A percentile compares a stretch with the other conserved stretches of the same genome.
These are phyloP conservation scores for Teratosphaeria pseudoeucalypti DNA, from an alignment of 2,329 filamentous ascomycete species.

Conservation along the genomic window DNA sequence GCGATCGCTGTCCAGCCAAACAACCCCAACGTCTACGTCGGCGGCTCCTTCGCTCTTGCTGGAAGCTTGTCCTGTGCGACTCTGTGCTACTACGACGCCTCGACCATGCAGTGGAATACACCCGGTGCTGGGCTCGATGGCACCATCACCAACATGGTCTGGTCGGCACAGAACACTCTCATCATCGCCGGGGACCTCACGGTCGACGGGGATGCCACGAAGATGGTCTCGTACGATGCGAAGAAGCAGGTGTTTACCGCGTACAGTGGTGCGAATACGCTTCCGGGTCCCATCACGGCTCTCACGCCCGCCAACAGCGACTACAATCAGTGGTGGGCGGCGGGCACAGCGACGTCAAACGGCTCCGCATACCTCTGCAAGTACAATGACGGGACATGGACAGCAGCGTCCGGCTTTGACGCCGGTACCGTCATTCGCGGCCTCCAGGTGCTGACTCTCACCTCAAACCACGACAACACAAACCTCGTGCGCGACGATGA, in stretches of 20 bases:
- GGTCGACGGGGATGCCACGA: slow-evolving; percentile 54
- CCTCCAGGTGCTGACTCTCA: slow-evolving; percentile 70
- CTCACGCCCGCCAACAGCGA: slow-evolving; percentile 65
- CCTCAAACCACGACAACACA: slow-evolving; percentile 53
- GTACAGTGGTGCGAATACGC: slow-evolving; percentile 49
- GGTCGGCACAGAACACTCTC: slow-evolving; percentile 61
- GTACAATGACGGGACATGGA: slow-evolving; percentile 61
- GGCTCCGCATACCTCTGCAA: slow-evolving; percentile 70
- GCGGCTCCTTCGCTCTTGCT: slow-evolving; percentile 71
- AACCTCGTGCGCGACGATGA: slow-evolving; percentile 56
- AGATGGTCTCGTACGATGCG: slow-evolving; percentile 63
- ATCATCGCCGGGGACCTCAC: slow-evolving; percentile 69
- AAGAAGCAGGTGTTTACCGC: slow-evolving; percentile 55
- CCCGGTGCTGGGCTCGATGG: slow-evolving; percentile 65
- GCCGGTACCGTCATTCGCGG: slow-evolving; percentile 60
- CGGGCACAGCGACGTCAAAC: slow-evolving; percentile 52
- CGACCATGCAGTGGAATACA: slow-evolving; percentile 64
- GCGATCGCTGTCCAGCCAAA: slow-evolving; percentile 63
- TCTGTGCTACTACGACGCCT: slow-evolving; percentile 68
- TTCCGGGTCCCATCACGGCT: slow-evolving; percentile 72
- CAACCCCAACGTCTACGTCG: slow-evolving; percentile 69
- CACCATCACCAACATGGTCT: slow-evolving; percentile 60
- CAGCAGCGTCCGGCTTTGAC: slow-evolving; percentile 54
- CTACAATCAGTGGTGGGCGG: slow-evolving; percentile 67
- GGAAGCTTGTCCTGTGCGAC: slow-evolving; percentile 73